These are phyloP conservation scores for Saxophila tyrrhenica DNA, from an alignment of 495 filamentous ascomycete genomes.

Conservation along the genomic window DNA sequence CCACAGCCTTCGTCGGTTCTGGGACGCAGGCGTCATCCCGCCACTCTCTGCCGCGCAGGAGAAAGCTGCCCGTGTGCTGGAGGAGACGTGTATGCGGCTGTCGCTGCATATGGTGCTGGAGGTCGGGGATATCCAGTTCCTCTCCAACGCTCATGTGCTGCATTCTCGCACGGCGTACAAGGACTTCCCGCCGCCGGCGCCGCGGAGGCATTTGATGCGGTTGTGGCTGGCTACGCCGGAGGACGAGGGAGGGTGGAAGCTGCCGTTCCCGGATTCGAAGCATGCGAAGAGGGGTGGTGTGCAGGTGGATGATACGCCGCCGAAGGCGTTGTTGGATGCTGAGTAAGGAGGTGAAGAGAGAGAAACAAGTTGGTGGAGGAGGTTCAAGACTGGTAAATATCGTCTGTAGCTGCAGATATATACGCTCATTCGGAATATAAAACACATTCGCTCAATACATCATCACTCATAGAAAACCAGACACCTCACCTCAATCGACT, in stretches of 20 bases:
- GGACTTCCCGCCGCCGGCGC: slow-evolving; percentile 27
- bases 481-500: slow-evolving; percentile 32
- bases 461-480: slow-evolving; percentile 29
- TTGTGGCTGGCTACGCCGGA: slow-evolving; percentile 80
- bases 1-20: slow-evolving; percentile 27
- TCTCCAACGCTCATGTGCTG: slow-evolving; percentile 30
- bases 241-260: slow-evolving; percentile 70
- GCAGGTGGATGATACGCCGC: slow-evolving; percentile 71
- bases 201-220: slow-evolving; percentile 51
- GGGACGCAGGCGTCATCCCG: slow-evolving; percentile 24
- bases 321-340: slow-evolving; percentile 56
- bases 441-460: neutral
- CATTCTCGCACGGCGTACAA: slow-evolving; percentile 30
- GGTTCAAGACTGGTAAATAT: too few relatives aligned
- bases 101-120: slow-evolving; percentile 32
- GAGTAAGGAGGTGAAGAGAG: slow-evolving; percentile 37
- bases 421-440: neutral
- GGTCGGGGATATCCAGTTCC: slow-evolving; percentile 31
- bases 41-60: slow-evolving; percentile 24
- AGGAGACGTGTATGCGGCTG: slow-evolving; percentile 25
- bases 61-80: slow-evolving; percentile 23
- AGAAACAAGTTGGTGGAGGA: neutral
- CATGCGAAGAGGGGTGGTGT: slow-evolving; percentile 81
- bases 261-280: slow-evolving; percentile 68
- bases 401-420: too few relatives aligned